A percentile compares a stretch with the other conserved stretches of the same genome.
phyloP scores from a whole-genome alignment of 108 stramenopile species.

The Pseudonitzschia pungens region DNA sequence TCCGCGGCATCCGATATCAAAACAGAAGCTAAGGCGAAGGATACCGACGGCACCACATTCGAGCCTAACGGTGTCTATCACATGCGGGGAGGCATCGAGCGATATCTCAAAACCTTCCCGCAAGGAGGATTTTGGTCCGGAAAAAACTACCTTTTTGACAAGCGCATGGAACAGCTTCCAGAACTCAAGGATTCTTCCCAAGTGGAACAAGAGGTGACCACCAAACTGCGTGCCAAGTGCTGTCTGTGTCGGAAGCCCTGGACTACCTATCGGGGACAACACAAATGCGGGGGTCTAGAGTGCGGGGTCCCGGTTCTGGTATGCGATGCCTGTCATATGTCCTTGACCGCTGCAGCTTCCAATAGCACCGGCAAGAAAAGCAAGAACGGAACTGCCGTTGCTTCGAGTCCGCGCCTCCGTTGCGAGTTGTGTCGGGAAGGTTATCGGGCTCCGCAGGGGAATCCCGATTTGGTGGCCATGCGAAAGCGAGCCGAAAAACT shows the following conservation, averaged over 20 bases:
- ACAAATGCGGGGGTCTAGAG: conserved; percentile 41
- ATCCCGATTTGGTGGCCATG: conserved; percentile 53
- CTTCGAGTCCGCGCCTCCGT: conserved; percentile 25
- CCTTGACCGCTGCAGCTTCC: conserved; percentile 5
- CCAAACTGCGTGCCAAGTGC: conserved; percentile 34
- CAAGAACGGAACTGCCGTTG: conserved; percentile 8
- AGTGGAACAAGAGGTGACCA: conserved; percentile 48
- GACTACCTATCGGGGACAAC: conserved; percentile 54
- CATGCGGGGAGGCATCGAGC: conserved; percentile 81
- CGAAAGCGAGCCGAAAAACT: conserved; percentile 53
- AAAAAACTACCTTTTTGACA: conserved; percentile 84
- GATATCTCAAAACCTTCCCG: conserved; percentile 74
- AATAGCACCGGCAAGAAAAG: not conserved
- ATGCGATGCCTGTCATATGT: conserved; percentile 36
- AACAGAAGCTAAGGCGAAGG: not conserved
- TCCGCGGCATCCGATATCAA: not conserved
- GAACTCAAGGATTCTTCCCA: conserved; percentile 22
- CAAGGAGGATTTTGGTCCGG: conserved; percentile 81
- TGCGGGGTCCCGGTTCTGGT: conserved; percentile 85
- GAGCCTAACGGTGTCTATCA: conserved; percentile 68
- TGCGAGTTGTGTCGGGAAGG: conserved; percentile 61
- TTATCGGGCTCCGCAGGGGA: conserved; percentile 45
- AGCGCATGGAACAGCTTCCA: conserved; percentile 73
- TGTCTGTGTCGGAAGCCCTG: conserved; percentile 52
- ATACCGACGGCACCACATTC: conserved; percentile 1